Conservation (phyloP, 768 basidiomycete genomes). For the Naematelia encephala region DNA sequence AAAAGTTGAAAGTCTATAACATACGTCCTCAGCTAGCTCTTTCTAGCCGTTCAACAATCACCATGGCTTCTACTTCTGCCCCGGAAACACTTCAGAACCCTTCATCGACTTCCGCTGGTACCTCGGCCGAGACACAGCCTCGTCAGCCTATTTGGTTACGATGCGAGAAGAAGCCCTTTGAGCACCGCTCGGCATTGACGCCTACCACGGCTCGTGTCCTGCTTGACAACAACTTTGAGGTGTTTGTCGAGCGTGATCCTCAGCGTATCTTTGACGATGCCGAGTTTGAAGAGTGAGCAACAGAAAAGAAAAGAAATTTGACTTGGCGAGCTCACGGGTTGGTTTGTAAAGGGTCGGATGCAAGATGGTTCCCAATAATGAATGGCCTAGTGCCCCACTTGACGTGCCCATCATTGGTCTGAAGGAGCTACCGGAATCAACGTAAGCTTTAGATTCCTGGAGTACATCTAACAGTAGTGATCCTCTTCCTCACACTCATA, state of each 20-base stretch:
- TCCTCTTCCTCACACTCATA: constrained; percentile 87
- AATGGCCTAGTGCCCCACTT: constrained; percentile 78
- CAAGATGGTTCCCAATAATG: constrained; percentile 76
- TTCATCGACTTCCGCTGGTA: constrained; percentile 39
- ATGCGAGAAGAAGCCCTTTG: constrained; percentile 94
- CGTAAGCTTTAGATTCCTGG: constrained; percentile 37
- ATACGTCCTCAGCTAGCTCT: too few species aligned
- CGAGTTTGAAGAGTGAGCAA: constrained; percentile 84
- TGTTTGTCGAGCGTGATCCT: constrained; percentile 86
- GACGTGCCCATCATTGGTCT: constrained; percentile 82
- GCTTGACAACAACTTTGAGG: constrained; percentile 82
- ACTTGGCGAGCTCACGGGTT: constrained; percentile 8
- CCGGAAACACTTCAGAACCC: constrained; percentile 13
- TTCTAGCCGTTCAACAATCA: background rate
- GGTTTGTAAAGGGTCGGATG: constrained; percentile 83
- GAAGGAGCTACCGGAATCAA: constrained; percentile 87
- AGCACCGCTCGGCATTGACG: constrained; percentile 86
- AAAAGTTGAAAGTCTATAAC: background rate
- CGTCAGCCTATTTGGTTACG: constrained; percentile 75
- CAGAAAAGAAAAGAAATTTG: background rate
- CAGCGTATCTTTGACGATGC: constrained; percentile 90
- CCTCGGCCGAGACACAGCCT: constrained; percentile 44
- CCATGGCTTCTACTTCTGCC: background rate
- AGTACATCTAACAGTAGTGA: constrained; percentile 48
- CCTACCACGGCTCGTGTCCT: constrained; percentile 85